phyloP scores from a whole-genome alignment of 768 basidiomycete species.

The Agrocybe chaxingu region DNA sequence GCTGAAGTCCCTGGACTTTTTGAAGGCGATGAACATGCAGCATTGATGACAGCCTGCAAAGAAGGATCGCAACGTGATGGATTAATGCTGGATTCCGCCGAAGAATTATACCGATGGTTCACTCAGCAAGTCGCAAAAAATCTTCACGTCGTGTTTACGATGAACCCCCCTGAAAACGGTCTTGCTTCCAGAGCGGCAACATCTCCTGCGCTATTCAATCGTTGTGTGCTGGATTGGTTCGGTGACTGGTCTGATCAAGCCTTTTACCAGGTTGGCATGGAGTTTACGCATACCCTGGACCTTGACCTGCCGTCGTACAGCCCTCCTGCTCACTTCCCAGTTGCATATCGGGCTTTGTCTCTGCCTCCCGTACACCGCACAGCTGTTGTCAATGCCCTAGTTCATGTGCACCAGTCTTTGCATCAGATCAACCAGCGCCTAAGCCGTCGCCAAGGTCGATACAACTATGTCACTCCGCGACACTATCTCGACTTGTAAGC shows the following conservation, averaged over 20 bases:
- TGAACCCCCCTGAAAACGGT: constrained; percentile 97
- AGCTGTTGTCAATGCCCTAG: constrained; percentile 91
- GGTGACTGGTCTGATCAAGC: constrained; percentile 99
- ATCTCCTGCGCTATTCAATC: constrained; percentile 97
- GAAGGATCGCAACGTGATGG: constrained; percentile 99
- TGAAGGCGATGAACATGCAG: constrained; percentile 98
- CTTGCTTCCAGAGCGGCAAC: constrained; percentile 95
- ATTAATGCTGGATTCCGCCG: constrained; percentile 95
- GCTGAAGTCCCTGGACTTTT: constrained; percentile 99
- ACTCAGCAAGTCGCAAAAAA: constrained; percentile 98
- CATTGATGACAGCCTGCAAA: constrained; percentile 98
- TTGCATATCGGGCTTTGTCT: constrained; percentile 79
- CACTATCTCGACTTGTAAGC: constrained; percentile 99
- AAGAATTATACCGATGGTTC: constrained; percentile 98
- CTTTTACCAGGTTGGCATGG: constrained; percentile 96
- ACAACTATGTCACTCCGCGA: constrained; percentile 95
- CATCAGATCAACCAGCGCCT: constrained; percentile 87
- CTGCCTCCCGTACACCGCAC: constrained; percentile 88
- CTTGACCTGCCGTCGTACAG: constrained; percentile 82
- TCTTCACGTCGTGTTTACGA: constrained; percentile 97
- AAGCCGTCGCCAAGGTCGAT: constrained; percentile 89
- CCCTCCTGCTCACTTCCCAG: constrained; percentile 81
- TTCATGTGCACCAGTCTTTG: constrained; percentile 86
- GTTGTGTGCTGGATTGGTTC: constrained; percentile 99
- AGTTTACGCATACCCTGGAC: constrained; percentile 93